These are phyloP conservation scores for Haplosporangium gracile DNA, from an alignment of 192 early-diverging fungal species.

Conservation along the genomic window DNA sequence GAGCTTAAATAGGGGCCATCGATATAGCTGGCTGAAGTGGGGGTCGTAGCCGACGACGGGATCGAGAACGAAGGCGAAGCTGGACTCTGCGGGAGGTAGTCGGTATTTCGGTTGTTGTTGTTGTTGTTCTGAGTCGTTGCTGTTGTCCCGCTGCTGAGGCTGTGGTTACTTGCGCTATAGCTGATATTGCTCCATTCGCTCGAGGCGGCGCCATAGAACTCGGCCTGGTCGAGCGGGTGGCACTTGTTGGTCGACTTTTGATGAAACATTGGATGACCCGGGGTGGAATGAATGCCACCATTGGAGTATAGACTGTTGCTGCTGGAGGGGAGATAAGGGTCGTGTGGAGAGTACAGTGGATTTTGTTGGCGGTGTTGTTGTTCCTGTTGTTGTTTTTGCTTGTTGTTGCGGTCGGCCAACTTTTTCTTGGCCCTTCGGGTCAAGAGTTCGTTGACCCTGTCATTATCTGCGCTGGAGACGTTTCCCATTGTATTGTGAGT, in stretches of 20 bases:
- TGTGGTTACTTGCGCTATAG: not conserved
- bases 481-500: constrained; percentile 29
- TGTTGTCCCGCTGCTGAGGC: not conserved
- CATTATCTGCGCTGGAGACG: constrained; percentile 48
- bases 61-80: constrained; percentile 43
- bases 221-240: constrained; percentile 36
- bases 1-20: constrained; percentile 29
- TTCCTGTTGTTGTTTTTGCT: constrained; percentile 30
- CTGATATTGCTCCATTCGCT: not conserved
- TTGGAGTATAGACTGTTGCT: not conserved
- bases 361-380: constrained; percentile 31
- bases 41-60: constrained; percentile 45
- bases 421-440: constrained; percentile 39
- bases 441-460: constrained; percentile 43
- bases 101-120: not conserved
- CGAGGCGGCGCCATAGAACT: constrained; percentile 17
- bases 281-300: not conserved
- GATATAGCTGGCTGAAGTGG: constrained; percentile 30
- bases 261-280: constrained; percentile 6
- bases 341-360: not conserved
- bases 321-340: not conserved
- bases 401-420: constrained; percentile 14
- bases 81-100: constrained; percentile 28
- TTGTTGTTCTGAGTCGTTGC: not conserved
- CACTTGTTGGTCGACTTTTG: constrained; percentile 25